Base-by-base conservation (phyloP, 2,329 filamentous ascomycete genomes). In the Ascochyta viciae-villosae region DNA sequence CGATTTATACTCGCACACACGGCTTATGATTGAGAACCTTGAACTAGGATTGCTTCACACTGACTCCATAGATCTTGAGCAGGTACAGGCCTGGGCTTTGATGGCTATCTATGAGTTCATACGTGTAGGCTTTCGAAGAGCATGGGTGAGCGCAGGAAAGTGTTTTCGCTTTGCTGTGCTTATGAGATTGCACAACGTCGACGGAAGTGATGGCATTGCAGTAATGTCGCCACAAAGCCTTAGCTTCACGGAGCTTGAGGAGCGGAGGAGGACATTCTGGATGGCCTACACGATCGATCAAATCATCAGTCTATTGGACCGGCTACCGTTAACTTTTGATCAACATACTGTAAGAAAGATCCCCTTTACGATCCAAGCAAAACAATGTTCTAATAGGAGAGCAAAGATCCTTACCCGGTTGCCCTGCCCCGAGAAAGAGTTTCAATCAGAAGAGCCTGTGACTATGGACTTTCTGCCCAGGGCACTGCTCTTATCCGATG, bases 231-330 rank as follows among this genome's bases (percentile, higher is more conserved):
- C 23, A 4, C 39, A 50, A n/a, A 44, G 5, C 5, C n/a, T 50
- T 3, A 44, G 23, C 40, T 27, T 50, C n/a, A 44, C 31, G 6
- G 48, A 43, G 24, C 27, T 50, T 7, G 48, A 50, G 34, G 48
- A 50, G 22, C 39, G 48, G 9, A 37, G 48, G 22, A 38, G 48
- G 24, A 44, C 48, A 3, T 50, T 50, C 12, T 50, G 48, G 48
- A 50, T 50, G 48, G 48, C 48, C 0, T 50, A 50, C 24, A 50
- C 48, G 31, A 50, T 50, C 29, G 48, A 50, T 38, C 48, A 44
- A 6, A 31, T 50, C 4, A 43, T 23, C 4, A 50, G 48, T 38
- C n/a, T 50, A 12, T 13, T 50, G 31, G 48, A 50, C 39, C 39
- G 40, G 0, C 10, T 50, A n/a, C 48, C 48, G 7, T 38, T 50